These are phyloP conservation scores for Lomentospora prolificans DNA, from an alignment of 2,329 filamentous ascomycete genomes.

Conservation along the genomic window DNA sequence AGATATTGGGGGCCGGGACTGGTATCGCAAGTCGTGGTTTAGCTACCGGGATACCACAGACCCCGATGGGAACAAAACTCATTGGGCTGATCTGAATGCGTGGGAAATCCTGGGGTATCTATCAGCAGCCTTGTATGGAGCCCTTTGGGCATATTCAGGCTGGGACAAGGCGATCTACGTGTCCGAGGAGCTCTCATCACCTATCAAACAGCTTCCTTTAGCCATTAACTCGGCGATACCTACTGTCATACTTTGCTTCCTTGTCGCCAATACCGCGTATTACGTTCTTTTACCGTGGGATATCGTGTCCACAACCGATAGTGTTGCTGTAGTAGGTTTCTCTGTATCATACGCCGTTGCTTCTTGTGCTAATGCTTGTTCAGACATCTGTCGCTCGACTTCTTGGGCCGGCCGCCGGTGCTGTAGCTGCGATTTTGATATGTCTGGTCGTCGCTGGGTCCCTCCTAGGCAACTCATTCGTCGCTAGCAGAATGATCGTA, in stretches of 20 bases:
- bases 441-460: conserved; percentile 53
- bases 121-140: conserved; percentile 51
- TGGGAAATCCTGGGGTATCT: conserved; percentile 53
- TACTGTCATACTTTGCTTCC: conserved; percentile 48
- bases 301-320: conserved; percentile 47
- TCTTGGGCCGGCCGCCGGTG: conserved; percentile 41
- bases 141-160: conserved; percentile 55
- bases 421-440: conserved; percentile 44
- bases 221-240: conserved; percentile 53
- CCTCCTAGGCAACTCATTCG: conserved; percentile 52
- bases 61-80: conserved; percentile 37
- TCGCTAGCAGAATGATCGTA: conserved; percentile 50
- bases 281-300: conserved; percentile 54
- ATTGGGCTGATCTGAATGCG: conserved; percentile 36
- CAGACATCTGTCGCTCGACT: conserved; percentile 47
- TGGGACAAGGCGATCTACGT: conserved; percentile 57
- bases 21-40: conserved; percentile 46
- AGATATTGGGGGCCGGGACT: conserved; percentile 37
- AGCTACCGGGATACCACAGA: conserved; percentile 35
- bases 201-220: conserved; percentile 44
- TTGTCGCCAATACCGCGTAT: conserved; percentile 51
- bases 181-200: conserved; percentile 40
- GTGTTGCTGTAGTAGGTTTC: conserved; percentile 48
- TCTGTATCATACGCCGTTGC: background rate
- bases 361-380: background rate